phyloP scores from a whole-genome alignment of 2,329 filamentous ascomycete genomes.

The Sclerotinia sclerotiorum region DNA sequence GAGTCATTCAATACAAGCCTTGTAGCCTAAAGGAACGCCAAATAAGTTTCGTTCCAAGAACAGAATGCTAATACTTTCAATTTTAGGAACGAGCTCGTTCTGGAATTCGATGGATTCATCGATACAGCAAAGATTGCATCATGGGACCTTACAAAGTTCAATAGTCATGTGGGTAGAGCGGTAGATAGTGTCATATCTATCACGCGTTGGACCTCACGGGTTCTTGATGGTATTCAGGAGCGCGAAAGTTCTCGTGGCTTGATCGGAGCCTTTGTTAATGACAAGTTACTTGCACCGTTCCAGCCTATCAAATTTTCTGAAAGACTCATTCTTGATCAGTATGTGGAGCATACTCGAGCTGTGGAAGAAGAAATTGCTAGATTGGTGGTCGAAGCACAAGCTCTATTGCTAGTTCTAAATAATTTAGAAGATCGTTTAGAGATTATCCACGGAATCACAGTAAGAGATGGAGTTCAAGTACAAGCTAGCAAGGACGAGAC shows the following conservation, averaged over 20 bases:
- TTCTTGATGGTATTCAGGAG: constrained; percentile 39
- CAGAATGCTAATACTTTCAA: constrained; percentile 11
- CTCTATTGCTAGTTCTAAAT: constrained; percentile 63
- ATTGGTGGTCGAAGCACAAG: constrained; percentile 70
- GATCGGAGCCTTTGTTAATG: constrained; percentile 47
- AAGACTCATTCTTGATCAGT: constrained; percentile 67
- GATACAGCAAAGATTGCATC: constrained; percentile 64
- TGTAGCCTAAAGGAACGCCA: background rate
- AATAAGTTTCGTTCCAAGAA: background rate
- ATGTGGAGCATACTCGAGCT: constrained; percentile 68
- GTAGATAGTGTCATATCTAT: constrained; percentile 74
- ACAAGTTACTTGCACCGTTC: constrained; percentile 59
- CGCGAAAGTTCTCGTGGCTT: constrained; percentile 34
- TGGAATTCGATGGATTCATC: constrained; percentile 76
- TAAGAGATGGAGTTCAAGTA: constrained; percentile 60
- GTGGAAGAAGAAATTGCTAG: constrained; percentile 67
- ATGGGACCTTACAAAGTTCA: constrained; percentile 70
- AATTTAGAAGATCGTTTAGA: constrained; percentile 69
- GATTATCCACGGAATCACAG: constrained; percentile 67
- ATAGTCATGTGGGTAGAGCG: constrained; percentile 70
- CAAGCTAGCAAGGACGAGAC: constrained; percentile 62
- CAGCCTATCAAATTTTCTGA: constrained; percentile 59
- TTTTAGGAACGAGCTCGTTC: constrained; percentile 65
- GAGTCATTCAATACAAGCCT: too few relatives aligned
- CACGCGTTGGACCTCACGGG: constrained; percentile 70